These are phyloP conservation scores for Apiotrichum brassicae DNA, from an alignment of 1,284 basidiomycete species.

Conservation along the genomic window DNA sequence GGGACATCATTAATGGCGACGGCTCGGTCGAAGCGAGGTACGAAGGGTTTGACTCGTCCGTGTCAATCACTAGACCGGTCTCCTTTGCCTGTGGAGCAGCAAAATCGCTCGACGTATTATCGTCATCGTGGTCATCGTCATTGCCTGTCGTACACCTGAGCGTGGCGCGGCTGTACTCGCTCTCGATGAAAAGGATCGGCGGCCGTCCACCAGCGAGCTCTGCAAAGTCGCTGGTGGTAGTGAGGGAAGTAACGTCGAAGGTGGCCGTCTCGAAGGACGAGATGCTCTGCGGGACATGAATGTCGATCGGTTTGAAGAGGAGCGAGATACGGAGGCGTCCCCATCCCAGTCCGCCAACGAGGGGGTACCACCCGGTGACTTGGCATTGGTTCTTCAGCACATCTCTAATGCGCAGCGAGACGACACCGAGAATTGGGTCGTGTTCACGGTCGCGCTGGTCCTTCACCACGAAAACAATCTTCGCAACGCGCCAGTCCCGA, in stretches of 20 bases:
- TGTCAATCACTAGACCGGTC: too few relatives aligned
- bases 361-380: constrained; percentile 41
- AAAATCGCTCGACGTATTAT: not conserved
- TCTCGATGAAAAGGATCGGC: constrained; percentile 31
- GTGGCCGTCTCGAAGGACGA: constrained; percentile 43
- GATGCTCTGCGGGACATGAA: constrained; percentile 32
- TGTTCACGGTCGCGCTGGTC: constrained; percentile 47
- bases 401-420: constrained; percentile 28
- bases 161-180: constrained; percentile 26
- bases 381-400: constrained; percentile 32
- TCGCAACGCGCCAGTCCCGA: constrained; percentile 48
- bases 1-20: too few relatives aligned
- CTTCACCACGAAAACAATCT: constrained; percentile 46
- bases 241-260: constrained; percentile 29
- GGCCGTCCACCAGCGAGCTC: constrained; percentile 17
- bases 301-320: constrained; percentile 46
- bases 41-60: too few relatives aligned
- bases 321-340: constrained; percentile 43
- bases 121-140: not conserved
- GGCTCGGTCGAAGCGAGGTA: too few relatives aligned
- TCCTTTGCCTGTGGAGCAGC: not conserved
- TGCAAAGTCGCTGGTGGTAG: constrained; percentile 15
- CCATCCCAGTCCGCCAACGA: constrained; percentile 44
- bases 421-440: constrained; percentile 42
- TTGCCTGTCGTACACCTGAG: not conserved